A percentile compares a stretch with the other conserved stretches of the same genome.
These are phyloP conservation scores for Syzygium grande DNA, from an alignment of 345 rosid species.

Conservation along the genomic window DNA sequence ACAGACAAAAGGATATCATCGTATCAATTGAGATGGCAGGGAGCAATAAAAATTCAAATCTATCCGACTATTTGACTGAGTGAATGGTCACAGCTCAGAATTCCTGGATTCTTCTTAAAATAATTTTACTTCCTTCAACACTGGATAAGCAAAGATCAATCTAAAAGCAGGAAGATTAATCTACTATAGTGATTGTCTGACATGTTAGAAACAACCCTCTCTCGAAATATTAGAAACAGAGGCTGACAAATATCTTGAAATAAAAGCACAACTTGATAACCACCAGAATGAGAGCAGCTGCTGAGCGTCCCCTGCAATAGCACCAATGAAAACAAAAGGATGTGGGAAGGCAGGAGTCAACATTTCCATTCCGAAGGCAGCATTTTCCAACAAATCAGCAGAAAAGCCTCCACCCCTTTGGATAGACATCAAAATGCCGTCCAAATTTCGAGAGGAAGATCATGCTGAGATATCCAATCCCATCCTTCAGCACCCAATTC, in stretches of 20 bases:
- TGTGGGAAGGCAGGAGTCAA: slow-evolving; percentile 87
- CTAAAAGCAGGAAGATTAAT: background rate
- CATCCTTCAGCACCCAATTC: slow-evolving; percentile 97
- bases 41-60: background rate
- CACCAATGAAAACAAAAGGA: slow-evolving; percentile 69
- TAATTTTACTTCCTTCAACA: background rate
- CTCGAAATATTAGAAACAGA: background rate
- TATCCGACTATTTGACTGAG: background rate
- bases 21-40: background rate
- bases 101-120: background rate
- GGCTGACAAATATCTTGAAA: background rate
- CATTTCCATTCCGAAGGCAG: slow-evolving; percentile 94
- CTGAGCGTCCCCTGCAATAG: slow-evolving; percentile 92
- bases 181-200: background rate
- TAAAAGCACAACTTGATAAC: background rate
- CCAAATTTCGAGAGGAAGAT: slow-evolving; percentile 84
- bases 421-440: slow-evolving; percentile 92
- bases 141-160: background rate
- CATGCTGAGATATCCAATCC: slow-evolving; percentile 91
- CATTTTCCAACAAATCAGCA: slow-evolving; percentile 92
- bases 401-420: slow-evolving; percentile 91
- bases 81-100: background rate
- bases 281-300: slow-evolving; percentile 93
- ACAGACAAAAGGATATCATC: background rate
- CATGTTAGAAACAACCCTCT: background rate